Conservation (phyloP, 371 early-diverging fungal genomes). For the Sporodiniella umbellata region DNA sequence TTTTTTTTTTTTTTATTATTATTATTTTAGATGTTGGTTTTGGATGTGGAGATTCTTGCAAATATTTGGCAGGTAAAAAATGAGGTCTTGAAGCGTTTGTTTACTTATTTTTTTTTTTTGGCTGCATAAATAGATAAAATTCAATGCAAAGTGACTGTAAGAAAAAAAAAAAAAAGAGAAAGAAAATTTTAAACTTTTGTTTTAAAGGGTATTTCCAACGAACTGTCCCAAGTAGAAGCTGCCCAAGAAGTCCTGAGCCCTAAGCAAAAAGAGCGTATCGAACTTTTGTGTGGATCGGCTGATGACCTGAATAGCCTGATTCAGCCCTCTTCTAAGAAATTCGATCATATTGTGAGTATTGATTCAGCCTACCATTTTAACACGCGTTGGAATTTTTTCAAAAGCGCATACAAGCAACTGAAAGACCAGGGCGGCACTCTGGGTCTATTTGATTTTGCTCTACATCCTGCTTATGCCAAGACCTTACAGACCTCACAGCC, state of each 20-base stretch:
- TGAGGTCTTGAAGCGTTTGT: not conserved
- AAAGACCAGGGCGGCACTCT: slow-evolving; percentile 30
- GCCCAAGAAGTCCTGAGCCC: slow-evolving; percentile 13
- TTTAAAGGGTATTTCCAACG: slow-evolving; percentile 49
- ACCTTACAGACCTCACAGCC: slow-evolving; percentile 6
- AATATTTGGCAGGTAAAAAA: slow-evolving; percentile 31
- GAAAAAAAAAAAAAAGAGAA: not conserved
- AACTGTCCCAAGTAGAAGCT: slow-evolving; percentile 30
- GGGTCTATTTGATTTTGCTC: slow-evolving; percentile 37
- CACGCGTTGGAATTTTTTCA: slow-evolving; percentile 49
- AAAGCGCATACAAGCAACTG: slow-evolving; percentile 24
- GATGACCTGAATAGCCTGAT: slow-evolving; percentile 16
- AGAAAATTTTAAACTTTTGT: not conserved
- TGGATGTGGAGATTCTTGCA: slow-evolving; percentile 53
- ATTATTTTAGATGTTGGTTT: slow-evolving; percentile 41
- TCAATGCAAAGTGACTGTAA: slow-evolving; percentile 28
- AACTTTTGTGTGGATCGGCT: slow-evolving; percentile 33
- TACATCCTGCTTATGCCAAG: slow-evolving; percentile 13
- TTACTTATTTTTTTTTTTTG: not conserved
- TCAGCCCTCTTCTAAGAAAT: not conserved
- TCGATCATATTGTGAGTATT: slow-evolving; percentile 47
- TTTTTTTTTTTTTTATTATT: not conserved
- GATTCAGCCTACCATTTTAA: slow-evolving; percentile 60
- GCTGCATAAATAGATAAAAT: slow-evolving; percentile 15
- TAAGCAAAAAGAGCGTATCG: not conserved